These are phyloP conservation scores for Shiraia sp. DNA, from an alignment of 2,329 filamentous ascomycete species.

Conservation along the genomic window DNA sequence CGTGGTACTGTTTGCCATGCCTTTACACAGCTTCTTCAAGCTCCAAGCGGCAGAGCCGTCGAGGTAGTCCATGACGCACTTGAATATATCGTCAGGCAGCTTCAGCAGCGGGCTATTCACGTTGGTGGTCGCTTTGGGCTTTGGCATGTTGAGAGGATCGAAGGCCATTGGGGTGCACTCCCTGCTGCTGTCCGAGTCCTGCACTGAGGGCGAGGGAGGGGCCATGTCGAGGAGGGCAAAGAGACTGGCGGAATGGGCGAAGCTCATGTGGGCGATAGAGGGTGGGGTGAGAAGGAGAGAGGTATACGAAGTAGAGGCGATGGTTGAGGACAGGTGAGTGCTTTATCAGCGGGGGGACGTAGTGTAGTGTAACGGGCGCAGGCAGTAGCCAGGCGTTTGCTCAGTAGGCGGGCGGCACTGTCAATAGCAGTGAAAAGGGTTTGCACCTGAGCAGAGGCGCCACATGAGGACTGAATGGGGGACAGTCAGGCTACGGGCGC, in stretches of 20 bases:
- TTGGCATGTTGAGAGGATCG: constrained; percentile 20
- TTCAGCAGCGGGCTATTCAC: constrained; percentile 32
- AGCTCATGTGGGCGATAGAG: constrained; percentile 13
- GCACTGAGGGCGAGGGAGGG: constrained; percentile 18
- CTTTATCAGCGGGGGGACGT: too few species aligned
- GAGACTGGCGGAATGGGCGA: constrained; percentile 18
- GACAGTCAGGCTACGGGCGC: too few species aligned
- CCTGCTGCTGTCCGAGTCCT: constrained; percentile 23
- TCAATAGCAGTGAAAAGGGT: too few species aligned
- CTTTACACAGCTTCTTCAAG: constrained; percentile 39
- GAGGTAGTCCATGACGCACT: constrained; percentile 41
- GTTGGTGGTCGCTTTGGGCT: constrained; percentile 16
- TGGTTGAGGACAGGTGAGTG: constrained; percentile 1
- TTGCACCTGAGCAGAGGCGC: too few species aligned
- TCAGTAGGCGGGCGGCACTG: too few species aligned
- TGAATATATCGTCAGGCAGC: constrained; percentile 43
- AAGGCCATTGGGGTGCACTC: constrained; percentile 27
- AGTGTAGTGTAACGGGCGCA: background rate
- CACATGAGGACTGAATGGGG: too few species aligned
- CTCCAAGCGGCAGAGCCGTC: constrained; percentile 37
- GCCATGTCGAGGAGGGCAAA: constrained; percentile 28
- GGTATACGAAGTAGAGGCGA: constrained; percentile 1
- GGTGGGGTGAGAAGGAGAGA: constrained; percentile 2
- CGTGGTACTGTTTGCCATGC: constrained; percentile 33
- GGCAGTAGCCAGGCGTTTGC: background rate